Base-by-base conservation (phyloP, 176 grass and related monocot genomes). In the Guadua angustifolia region DNA sequence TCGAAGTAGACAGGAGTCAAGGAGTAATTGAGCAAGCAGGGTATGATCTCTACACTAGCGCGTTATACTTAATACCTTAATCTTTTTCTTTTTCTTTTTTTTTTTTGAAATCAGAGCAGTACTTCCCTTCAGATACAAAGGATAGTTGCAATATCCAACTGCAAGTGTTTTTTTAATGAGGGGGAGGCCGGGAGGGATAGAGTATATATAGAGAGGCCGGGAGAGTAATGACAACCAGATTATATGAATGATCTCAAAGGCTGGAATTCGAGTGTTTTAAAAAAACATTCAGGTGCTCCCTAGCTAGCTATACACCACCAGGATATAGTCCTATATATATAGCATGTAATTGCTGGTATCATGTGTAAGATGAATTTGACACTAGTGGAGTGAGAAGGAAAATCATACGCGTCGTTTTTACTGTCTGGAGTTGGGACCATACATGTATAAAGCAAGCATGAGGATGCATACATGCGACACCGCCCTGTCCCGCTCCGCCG, bases 1-100 rank as follows among this genome's bases (percentile, higher is more conserved):
- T 53, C 26, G 25, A 84, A 65, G 35, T 66, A 46, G 79, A 73
- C 24, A 79, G 39, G 59, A 53, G 51, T 53, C 1, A 53, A 46
- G 11, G 45, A 46, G 10, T 46, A 46, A 46, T 46, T 53, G 14
- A 4, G 16, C 51, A 19, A 7, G 51, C 4, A 53, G 51, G 5
- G 4, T 17, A 53, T 53, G 16, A 18, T 53, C 4, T 53, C 51
- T 53, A 53, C 51, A 18, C 5, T 19, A 53, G 51, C 7, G 17
- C 17, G 16, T 17, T 47, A 4, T 14, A 14, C 11, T 14, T 47
- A 47, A 14, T 14, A 14, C 11, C 0, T 47, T 47, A 1, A 14
- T 9, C 45, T 47, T 47, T 47, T 47, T 12, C 9, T 13, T 42
- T n/a, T n/a, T n/a, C n/a, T n/a, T n/a, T n/a, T n/a, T n/a, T n/a